Base-by-base conservation (phyloP, 148 eudicot species). In the Rhododendron henanense region DNA sequence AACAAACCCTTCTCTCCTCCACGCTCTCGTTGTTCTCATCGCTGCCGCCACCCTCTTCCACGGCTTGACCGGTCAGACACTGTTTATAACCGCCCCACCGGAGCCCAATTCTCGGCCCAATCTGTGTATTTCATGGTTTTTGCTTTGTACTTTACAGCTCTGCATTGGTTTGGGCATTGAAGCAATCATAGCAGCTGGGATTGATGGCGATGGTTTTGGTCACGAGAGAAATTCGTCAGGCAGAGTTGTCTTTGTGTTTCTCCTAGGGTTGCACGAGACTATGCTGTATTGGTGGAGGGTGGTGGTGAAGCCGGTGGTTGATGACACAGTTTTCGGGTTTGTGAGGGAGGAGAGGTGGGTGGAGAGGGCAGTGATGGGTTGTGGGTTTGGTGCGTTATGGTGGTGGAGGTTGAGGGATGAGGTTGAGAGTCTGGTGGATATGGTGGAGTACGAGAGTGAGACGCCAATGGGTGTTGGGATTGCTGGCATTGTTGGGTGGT, bases 331-430 rank as follows among this genome's bases (percentile, higher is more conserved):
- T 23, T 92, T 85, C 7, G 97, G 96, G 44, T 87, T 85, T 61
- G 63, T 86, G 14, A 90, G 51, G 84, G 85, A 89, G 88, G 98
- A 94, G 81, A 80, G 87, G 88, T 88, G 92, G 97, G 80, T 84
- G 11, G 97, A 94, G 88, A 93, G 90, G 91, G 90, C 86, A 90
- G 94, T 76, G 1, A 41, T 95, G 85, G 97, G 94, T 4, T 87
- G 83, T 2, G 85, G 92, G 51, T 94, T 89, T 50, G 95, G 95
- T 18, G 83, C 83, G 31, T 85, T 96, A 84, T 94, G 97, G 92
- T 95, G 97, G 97, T 92, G 96, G 94, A 85, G 90, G 83, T 74
- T 96, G 93, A 92, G 94, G 88, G 93, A 88, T 51, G 98, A 95
- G 90, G 91, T 95, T 67, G 98, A 93, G 84, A 77, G 94, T 0